Conservation (phyloP, 768 basidiomycete genomes). For the Pholiota microspora region DNA sequence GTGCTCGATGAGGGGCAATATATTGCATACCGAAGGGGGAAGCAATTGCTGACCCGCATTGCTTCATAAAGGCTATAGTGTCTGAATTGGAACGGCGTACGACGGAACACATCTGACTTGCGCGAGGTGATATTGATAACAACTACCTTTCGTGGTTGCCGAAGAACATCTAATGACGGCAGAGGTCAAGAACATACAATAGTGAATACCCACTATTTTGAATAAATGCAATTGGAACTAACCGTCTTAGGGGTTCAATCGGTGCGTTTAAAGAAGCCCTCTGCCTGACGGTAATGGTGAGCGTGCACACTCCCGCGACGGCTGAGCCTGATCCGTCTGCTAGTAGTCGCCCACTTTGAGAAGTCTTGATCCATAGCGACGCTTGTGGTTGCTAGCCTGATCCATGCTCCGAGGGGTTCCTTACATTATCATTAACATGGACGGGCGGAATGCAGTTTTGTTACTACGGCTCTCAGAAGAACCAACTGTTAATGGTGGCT, state of each 20-base stretch:
- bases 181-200: too few species aligned
- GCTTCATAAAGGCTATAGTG: neutral
- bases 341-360: constrained; percentile 43
- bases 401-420: constrained; percentile 44
- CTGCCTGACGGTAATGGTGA: neutral
- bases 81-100: neutral
- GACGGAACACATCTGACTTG: constrained; percentile 20
- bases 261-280: neutral
- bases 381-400: constrained; percentile 28
- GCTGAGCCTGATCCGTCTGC: constrained; percentile 47
- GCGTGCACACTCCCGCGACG: constrained; percentile 34
- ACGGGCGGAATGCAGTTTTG: neutral
- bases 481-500: neutral
- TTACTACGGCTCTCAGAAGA: neutral
- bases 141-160: constrained; percentile 32
- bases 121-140: constrained; percentile 41
- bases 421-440: constrained; percentile 20
- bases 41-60: neutral
- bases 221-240: too few species aligned
- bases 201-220: too few species aligned
- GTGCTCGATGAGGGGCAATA: constrained; percentile 22
- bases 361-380: constrained; percentile 48
- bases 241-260: neutral
- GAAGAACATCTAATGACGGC: constrained; percentile 41
- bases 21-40: neutral